Evolutionary conservation across 139 green algal genomes (phyloP).

Genomic region (Desmodesmus armatus): DNA sequence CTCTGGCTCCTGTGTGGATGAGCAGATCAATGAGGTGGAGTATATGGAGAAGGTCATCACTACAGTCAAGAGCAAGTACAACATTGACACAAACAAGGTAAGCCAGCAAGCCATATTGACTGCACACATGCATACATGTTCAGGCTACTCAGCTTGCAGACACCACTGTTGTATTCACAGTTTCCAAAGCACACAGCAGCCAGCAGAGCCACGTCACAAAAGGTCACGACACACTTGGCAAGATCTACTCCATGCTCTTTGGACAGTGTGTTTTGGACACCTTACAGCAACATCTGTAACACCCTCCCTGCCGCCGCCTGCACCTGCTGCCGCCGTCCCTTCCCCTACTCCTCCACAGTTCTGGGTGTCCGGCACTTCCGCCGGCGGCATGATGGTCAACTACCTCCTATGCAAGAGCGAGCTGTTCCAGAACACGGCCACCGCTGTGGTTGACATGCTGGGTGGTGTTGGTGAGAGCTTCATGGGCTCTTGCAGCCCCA

Average conservation of each 20-base stretch:
- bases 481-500: conserved; percentile 4
- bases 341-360: conserved; percentile 18
- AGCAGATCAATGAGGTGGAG: conserved; percentile 26
- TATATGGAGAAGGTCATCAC: conserved; percentile 43
- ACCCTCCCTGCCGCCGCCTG: neutral
- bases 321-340: neutral
- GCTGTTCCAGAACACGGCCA: conserved; percentile 32
- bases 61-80: conserved; percentile 2
- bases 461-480: conserved; percentile 39
- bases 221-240: too few species aligned
- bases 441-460: conserved; percentile 40
- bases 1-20: conserved; percentile 27
- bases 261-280: too few species aligned
- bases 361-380: conserved; percentile 43
- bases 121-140: too few species aligned
- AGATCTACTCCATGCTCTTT: neutral
- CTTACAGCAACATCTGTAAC: too few species aligned
- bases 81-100: conserved; percentile 35
- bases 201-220: too few species aligned
- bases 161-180: too few species aligned
- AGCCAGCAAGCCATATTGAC: neutral
- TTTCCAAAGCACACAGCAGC: too few species aligned
- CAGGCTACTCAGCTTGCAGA: too few species aligned
- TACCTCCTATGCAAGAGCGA: conserved; percentile 35
- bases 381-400: conserved; percentile 50